Percentiles rank a stretch among this genome's conserved stretches.
Conservation (phyloP, 805 yeast species). For the Jamesozyma hellenica region DNA sequence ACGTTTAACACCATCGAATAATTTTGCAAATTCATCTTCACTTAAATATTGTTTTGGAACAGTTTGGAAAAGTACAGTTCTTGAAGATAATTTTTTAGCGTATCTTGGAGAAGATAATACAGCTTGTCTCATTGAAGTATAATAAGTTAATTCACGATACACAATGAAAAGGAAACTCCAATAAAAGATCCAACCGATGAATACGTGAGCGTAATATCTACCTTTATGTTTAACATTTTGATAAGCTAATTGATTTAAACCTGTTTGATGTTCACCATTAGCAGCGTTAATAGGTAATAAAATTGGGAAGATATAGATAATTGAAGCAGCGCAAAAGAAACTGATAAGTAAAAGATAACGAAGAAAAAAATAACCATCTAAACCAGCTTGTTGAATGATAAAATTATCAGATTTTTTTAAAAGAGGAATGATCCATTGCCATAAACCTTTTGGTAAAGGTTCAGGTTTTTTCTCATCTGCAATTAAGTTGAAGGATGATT, state of each 20-base stretch:
- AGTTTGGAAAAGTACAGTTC: conserved; percentile 76
- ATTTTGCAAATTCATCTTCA: conserved; percentile 59
- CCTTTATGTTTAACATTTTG: conserved; percentile 53
- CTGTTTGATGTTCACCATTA: conserved; percentile 48
- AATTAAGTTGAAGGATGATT: conserved; percentile 53
- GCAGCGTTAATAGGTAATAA: conserved; percentile 79
- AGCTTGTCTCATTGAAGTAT: conserved; percentile 65
- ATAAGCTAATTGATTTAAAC: conserved; percentile 68
- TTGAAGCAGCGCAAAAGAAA: conserved; percentile 44
- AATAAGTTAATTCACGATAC: conserved; percentile 75
- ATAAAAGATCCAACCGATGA: conserved; percentile 71
- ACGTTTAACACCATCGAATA: conserved; percentile 73
- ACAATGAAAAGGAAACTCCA: conserved; percentile 59
- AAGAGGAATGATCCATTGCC: conserved; percentile 61
- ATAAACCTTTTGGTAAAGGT: conserved; percentile 59
- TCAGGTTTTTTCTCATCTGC: conserved; percentile 56
- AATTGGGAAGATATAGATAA: conserved; percentile 49
- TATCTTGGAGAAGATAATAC: conserved; percentile 73
- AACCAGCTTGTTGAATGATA: conserved; percentile 75
- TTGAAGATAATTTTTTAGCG: conserved; percentile 60
- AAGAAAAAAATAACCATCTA: conserved; percentile 89
- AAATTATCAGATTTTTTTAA: conserved; percentile 60
- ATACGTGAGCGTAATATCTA: conserved; percentile 79
- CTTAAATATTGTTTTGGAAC: conserved; percentile 68
- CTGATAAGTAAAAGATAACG: conserved; percentile 60